These are phyloP conservation scores for Syzygium aqueum DNA, from an alignment of 345 rosid species.

Conservation along the genomic window DNA sequence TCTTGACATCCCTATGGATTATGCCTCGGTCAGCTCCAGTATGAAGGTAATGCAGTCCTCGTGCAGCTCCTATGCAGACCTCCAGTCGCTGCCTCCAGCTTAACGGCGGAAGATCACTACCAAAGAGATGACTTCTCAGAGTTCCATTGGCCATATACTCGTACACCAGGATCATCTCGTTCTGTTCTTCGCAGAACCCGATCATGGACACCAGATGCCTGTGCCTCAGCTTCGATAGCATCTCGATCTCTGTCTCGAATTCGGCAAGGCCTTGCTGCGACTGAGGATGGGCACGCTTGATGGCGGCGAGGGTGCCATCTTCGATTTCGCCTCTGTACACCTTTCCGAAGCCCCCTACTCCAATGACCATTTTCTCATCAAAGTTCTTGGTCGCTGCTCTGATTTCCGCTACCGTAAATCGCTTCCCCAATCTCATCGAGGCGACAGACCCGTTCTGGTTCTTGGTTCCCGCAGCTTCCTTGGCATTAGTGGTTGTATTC, in stretches of 20 bases:
- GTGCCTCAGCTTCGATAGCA: conserved; percentile 86
- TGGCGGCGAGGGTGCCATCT: conserved; percentile 67
- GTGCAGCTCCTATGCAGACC: conserved; percentile 73
- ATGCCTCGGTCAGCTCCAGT: conserved; percentile 84
- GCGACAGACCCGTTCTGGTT: conserved; percentile 22
- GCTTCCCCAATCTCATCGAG: conserved; percentile 42
- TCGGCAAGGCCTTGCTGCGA: conserved; percentile 87
- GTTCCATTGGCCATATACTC: conserved; percentile 92
- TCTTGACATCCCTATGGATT: conserved; percentile 87
- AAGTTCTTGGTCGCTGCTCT: conserved; percentile 72
- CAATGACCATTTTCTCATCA: conserved; percentile 68
- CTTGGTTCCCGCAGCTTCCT: conserved; percentile 33
- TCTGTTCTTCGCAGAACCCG: conserved; percentile 84
- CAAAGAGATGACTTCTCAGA: conserved; percentile 78
- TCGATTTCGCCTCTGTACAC: conserved; percentile 78
- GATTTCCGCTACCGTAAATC: conserved; percentile 64
- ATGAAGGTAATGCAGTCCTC: conserved; percentile 93
- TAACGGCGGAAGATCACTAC: conserved; percentile 54
- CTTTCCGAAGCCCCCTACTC: conserved; percentile 86
- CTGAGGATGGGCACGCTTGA: conserved; percentile 82
- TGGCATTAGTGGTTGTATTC: conserved; percentile 41
- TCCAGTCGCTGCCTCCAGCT: conserved; percentile 81
- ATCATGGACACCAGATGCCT: conserved; percentile 82
- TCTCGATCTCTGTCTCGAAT: conserved; percentile 83
- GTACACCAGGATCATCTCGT: conserved; percentile 90